Conservation (phyloP, 1,139 yeast genomes). For the Geotrichum europaeum region DNA sequence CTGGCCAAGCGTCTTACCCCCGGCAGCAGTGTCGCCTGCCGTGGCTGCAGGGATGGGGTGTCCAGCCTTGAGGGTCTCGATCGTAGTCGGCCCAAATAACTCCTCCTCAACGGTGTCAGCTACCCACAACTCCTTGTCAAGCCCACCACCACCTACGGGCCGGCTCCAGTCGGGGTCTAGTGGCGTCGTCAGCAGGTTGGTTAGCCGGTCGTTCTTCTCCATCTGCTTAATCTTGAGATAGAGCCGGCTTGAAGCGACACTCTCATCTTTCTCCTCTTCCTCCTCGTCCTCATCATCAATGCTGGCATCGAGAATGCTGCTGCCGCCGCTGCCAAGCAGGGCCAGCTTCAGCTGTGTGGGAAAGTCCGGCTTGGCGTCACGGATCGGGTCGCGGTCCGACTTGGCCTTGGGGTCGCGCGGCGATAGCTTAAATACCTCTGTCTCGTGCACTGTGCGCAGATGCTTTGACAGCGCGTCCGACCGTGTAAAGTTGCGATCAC, state of each 20-base stretch:
- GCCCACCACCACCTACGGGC: constrained; percentile 18
- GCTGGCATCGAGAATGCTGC: not conserved
- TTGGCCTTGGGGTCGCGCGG: constrained; percentile 9
- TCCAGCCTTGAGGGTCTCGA: constrained; percentile 3
- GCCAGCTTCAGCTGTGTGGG: constrained; percentile 6
- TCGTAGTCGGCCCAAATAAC: constrained; percentile 14
- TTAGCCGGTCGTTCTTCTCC: constrained; percentile 19
- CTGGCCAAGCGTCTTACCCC: constrained; percentile 10
- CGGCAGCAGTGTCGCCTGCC: not conserved
- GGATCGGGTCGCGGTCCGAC: constrained; percentile 14
- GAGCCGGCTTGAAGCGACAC: not conserved
- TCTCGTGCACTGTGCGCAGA: constrained; percentile 55
- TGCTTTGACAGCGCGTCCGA: constrained; percentile 62
- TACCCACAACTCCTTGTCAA: constrained; percentile 3
- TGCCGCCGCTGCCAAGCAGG: constrained; percentile 7
- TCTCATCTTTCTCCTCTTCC: not conserved
- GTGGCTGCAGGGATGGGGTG: not conserved
- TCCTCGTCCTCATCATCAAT: constrained; percentile 14
- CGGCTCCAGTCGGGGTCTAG: constrained; percentile 8
- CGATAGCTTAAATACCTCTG: constrained; percentile 26
- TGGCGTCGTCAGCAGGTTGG: constrained; percentile 10
- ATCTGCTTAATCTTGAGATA: constrained; percentile 23
- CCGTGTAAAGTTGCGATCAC: constrained; percentile 54
- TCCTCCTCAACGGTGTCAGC: constrained; percentile 11
- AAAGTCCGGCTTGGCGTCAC: constrained; percentile 12